phyloP scores from a whole-genome alignment of 805 yeast genomes.

The Ascoidea rubescens region DNA sequence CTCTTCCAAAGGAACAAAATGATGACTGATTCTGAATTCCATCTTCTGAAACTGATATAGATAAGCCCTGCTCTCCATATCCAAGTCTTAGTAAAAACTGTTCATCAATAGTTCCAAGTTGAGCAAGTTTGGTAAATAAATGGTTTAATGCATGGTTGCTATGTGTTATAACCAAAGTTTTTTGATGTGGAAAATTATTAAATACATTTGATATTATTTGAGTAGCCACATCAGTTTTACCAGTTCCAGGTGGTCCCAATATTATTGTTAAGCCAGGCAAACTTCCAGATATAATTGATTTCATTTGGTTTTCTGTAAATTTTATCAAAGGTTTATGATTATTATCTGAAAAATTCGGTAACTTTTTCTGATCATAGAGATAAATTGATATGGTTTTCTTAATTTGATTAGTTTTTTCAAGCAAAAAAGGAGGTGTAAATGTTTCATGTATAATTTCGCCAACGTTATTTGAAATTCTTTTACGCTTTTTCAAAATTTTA shows the following conservation, averaged over 20 bases:
- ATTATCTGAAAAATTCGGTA: constrained; percentile 4
- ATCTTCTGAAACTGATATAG: constrained; percentile 4
- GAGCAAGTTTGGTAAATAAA: constrained; percentile 12
- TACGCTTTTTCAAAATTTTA: neutral
- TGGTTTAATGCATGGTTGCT: constrained; percentile 14
- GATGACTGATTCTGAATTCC: neutral
- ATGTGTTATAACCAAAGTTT: constrained; percentile 18
- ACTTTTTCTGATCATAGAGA: neutral
- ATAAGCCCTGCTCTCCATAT: constrained; percentile 11
- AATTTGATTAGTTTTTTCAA: neutral
- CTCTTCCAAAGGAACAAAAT: constrained; percentile 7
- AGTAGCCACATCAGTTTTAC: constrained; percentile 21
- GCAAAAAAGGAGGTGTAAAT: neutral
- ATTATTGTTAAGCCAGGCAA: constrained; percentile 11
- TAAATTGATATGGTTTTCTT: constrained; percentile 1
- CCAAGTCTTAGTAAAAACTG: constrained; percentile 15
- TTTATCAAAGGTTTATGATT: constrained; percentile 9
- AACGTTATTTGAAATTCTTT: constrained; percentile 1
- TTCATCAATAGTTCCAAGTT: constrained; percentile 13
- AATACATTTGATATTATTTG: constrained; percentile 15
- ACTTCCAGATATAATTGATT: constrained; percentile 16
- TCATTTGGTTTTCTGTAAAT: constrained; percentile 14
- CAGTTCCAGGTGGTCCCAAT: constrained; percentile 13
- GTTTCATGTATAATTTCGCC: neutral
- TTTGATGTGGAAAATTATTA: constrained; percentile 16